Evolutionary conservation across 148 eudicot species (phyloP).

Genomic region (Euryodendron excelsum): DNA sequence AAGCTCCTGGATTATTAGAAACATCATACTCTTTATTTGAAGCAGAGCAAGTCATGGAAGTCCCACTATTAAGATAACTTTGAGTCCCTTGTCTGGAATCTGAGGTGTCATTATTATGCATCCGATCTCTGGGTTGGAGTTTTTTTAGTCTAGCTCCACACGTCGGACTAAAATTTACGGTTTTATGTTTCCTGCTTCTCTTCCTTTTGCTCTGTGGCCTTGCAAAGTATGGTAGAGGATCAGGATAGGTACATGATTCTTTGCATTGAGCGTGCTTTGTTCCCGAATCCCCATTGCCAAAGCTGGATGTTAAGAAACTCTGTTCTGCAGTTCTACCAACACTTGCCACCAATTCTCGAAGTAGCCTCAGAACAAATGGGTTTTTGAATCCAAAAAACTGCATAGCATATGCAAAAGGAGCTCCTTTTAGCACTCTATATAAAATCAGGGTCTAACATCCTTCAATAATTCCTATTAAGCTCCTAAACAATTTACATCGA

Average conservation of each 20-base stretch:
- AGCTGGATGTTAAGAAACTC: constrained; percentile 26
- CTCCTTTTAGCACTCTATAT: constrained; percentile 11
- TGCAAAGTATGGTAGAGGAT: constrained; percentile 32
- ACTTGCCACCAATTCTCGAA: constrained; percentile 75
- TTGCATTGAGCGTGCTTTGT: constrained; percentile 25
- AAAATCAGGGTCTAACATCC: neutral
- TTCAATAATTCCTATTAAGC: neutral
- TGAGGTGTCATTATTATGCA: constrained; percentile 16
- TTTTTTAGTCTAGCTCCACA: constrained; percentile 23
- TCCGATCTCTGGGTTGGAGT: constrained; percentile 24
- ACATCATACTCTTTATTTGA: constrained; percentile 15
- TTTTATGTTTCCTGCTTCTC: constrained; percentile 53
- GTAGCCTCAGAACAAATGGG: constrained; percentile 76
- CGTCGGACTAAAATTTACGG: constrained; percentile 17
- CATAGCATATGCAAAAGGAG: constrained; percentile 25
- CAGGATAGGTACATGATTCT: constrained; percentile 32
- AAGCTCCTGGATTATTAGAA: constrained; percentile 17
- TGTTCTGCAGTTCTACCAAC: constrained; percentile 50
- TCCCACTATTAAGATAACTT: constrained; percentile 14
- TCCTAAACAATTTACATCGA: neutral
- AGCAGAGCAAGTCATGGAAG: constrained; percentile 20
- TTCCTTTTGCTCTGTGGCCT: constrained; percentile 48
- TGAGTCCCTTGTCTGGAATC: constrained; percentile 20
- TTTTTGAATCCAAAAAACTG: constrained; percentile 97
- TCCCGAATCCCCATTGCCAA: constrained; percentile 33